phyloP scores from a whole-genome alignment of 2,329 filamentous ascomycete genomes.

The Phyllosticta paracitricarpa region DNA sequence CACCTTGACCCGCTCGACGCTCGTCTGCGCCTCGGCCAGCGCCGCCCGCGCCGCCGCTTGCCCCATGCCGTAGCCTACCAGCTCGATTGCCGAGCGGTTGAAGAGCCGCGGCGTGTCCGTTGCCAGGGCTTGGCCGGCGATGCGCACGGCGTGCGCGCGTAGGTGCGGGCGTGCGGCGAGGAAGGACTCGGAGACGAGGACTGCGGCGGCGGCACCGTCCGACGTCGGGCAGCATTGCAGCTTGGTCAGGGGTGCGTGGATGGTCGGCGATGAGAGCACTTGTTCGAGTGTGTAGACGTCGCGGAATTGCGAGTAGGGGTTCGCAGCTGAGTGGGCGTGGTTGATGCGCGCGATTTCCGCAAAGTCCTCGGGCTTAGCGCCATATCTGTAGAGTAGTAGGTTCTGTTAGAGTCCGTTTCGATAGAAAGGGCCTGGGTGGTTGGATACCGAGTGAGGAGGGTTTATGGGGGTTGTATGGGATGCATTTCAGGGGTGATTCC shows the following conservation, averaged over 20 bases:
- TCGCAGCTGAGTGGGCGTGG: slow-evolving; percentile 81
- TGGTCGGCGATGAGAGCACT: slow-evolving; percentile 63
- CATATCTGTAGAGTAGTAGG: slow-evolving; percentile 47
- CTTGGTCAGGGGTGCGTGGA: slow-evolving; percentile 84
- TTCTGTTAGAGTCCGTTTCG: too few relatives aligned
- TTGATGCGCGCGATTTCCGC: slow-evolving; percentile 90
- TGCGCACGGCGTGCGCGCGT: slow-evolving; percentile 69
- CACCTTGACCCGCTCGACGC: slow-evolving; percentile 61
- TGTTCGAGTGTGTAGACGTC: slow-evolving; percentile 84
- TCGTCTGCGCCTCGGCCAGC: slow-evolving; percentile 60
- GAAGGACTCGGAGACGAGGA: slow-evolving; percentile 83
- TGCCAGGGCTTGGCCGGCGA: slow-evolving; percentile 80
- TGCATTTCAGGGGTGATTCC: not conserved
- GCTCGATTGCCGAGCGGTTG: slow-evolving; percentile 69
- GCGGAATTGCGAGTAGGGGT: slow-evolving; percentile 97
- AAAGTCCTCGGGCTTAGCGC: slow-evolving; percentile 76
- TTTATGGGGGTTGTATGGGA: not conserved
- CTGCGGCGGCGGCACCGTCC: slow-evolving; percentile 79
- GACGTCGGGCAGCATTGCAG: slow-evolving; percentile 98
- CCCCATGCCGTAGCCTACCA: slow-evolving; percentile 84
- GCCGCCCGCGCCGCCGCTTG: slow-evolving; percentile 59
- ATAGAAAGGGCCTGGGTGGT: not conserved
- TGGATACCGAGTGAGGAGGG: not conserved
- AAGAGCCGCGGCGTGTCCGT: slow-evolving; percentile 76
- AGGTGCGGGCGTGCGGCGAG: slow-evolving; percentile 76